Conservation (phyloP, 2,329 filamentous ascomycete species). For the Diaporthe vexans region DNA sequence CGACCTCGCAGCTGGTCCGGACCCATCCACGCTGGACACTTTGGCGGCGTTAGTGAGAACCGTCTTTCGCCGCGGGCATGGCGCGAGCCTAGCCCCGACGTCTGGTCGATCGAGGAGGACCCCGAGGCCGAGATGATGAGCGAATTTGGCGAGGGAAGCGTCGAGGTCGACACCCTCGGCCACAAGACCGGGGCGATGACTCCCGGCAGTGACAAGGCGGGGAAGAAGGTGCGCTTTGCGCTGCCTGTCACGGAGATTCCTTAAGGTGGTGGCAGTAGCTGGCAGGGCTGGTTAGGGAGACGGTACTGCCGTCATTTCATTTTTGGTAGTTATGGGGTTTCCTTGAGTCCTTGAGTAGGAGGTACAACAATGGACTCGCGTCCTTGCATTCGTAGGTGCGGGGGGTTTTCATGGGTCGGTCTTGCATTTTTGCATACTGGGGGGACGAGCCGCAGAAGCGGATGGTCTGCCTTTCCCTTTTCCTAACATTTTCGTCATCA, state of each 20-base stretch:
- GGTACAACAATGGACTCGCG: slow-evolving; percentile 17
- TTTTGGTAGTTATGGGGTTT: background rate
- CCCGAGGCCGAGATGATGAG: slow-evolving; percentile 66
- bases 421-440: slow-evolving; percentile 14
- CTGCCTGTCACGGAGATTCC: slow-evolving; percentile 57
- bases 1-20: slow-evolving; percentile 48
- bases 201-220: slow-evolving; percentile 59
- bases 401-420: background rate
- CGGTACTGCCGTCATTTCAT: background rate
- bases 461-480: background rate
- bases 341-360: no score
- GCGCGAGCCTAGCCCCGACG: slow-evolving; percentile 71
- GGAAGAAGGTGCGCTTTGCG: slow-evolving; percentile 70
- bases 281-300: background rate
- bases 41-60: background rate
- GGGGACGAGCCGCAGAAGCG: background rate
- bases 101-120: slow-evolving; percentile 73
- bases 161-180: slow-evolving; percentile 50
- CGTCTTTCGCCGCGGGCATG: slow-evolving; percentile 63
- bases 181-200: slow-evolving; percentile 45
- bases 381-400: slow-evolving; percentile 31
- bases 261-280: background rate
- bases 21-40: background rate
- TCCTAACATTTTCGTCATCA: slow-evolving; percentile 6
- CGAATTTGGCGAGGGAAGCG: slow-evolving; percentile 48